A percentile compares a stretch with the other conserved stretches of the same genome.
phyloP scores from a whole-genome alignment of 257 asterid species.

The Fraxinus anomala region DNA sequence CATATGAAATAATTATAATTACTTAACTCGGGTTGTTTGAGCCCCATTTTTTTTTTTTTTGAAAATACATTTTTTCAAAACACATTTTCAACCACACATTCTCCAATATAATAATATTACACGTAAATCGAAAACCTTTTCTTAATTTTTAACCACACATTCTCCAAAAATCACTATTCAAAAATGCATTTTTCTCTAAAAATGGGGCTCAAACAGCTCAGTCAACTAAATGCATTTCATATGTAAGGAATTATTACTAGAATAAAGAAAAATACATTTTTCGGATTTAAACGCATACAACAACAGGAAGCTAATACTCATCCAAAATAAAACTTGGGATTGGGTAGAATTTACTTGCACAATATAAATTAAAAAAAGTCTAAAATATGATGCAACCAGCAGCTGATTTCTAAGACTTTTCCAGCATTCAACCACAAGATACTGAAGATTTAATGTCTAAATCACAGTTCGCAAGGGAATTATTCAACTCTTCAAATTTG shows the following conservation, averaged over 20 bases:
- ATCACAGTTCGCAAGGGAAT: background rate
- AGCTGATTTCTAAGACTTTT: background rate
- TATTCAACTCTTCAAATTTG: background rate
- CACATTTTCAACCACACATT: too few relatives aligned
- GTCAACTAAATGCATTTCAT: constrained; percentile 3
- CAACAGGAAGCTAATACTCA: background rate
- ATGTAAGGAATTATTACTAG: constrained; percentile 8
- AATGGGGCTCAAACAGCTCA: background rate
- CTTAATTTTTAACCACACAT: too few relatives aligned
- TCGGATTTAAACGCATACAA: background rate
- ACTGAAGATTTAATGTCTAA: background rate
- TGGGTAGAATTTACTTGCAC: background rate
- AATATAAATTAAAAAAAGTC: background rate
- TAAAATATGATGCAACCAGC: background rate
- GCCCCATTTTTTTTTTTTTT: too few relatives aligned
- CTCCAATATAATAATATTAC: too few relatives aligned
- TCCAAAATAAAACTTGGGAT: background rate
- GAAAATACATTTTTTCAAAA: too few relatives aligned
- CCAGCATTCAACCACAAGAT: background rate
- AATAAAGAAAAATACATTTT: constrained; percentile 1
- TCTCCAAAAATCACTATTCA: too few relatives aligned
- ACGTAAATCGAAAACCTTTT: too few relatives aligned
- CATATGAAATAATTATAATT: background rate
- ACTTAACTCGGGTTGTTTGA: background rate
- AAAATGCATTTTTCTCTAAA: too few relatives aligned